A percentile compares a stretch with the other conserved stretches of the same genome.
phyloP scores from a whole-genome alignment of 257 asterid species.

The Forsythia suspensa region DNA sequence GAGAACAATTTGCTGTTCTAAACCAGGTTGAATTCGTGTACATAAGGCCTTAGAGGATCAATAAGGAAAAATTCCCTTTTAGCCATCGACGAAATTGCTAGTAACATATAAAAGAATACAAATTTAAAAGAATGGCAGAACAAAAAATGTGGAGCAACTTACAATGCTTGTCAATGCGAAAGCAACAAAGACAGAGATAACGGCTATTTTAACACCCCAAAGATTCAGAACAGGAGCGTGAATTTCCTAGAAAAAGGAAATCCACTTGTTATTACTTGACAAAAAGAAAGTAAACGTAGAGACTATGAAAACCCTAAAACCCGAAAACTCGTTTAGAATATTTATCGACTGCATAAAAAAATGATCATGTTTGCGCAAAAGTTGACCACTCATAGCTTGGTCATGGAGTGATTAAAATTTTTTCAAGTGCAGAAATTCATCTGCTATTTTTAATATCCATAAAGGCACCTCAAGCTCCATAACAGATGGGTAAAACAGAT shows the following conservation, averaged over 20 bases:
- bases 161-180: slow-evolving; percentile 90
- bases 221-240: slow-evolving; percentile 84
- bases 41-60: slow-evolving; percentile 70
- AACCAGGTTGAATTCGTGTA: slow-evolving; percentile 93
- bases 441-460: not conserved
- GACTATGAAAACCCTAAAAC: slow-evolving; percentile 10
- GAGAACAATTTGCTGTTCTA: slow-evolving; percentile 97
- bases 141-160: slow-evolving; percentile 36
- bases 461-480: not conserved
- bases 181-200: slow-evolving; percentile 76
- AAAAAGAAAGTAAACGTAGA: slow-evolving; percentile 2
- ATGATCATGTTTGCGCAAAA: not conserved
- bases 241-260: slow-evolving; percentile 58
- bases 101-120: not conserved
- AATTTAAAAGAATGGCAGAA: slow-evolving; percentile 15
- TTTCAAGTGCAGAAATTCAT: too few relatives aligned
- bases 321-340: not conserved
- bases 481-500: not conserved
- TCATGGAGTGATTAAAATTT: too few relatives aligned
- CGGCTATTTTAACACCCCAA: slow-evolving; percentile 88
- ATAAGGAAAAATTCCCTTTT: slow-evolving; percentile 11
- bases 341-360: not conserved
- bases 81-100: not conserved
- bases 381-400: not conserved
- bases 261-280: slow-evolving; percentile 6